Base-by-base conservation (phyloP, 1,139 yeast genomes). In the Yueomyces sp. region DNA sequence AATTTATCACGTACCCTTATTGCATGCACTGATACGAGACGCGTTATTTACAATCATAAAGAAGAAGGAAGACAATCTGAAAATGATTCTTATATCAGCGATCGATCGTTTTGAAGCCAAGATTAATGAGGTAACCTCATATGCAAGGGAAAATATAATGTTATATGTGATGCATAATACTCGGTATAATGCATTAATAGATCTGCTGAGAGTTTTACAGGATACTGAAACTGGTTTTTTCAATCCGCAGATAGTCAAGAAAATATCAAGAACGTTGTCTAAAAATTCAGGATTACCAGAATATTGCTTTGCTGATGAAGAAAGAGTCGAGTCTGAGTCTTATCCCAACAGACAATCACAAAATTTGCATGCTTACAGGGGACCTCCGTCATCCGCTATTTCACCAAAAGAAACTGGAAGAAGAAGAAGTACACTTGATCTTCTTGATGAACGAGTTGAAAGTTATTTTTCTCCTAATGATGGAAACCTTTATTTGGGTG, bases 41-140 rank as follows among this genome's bases (percentile, higher is more conserved):
- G 78, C 78, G 0, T 62, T 82, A 44, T 81, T 76, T 58, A 81
- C 83, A 1, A 72, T 81, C 9, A 70, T 82, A 48, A 83, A 84
- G 1, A 68, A 78, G 34, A 42, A 42, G 19, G 44, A 42, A 39
- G 39, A 39, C 4, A 38, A 31, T 32, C 36, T 41, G n/a, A 33
- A 33, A n/a, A 6, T n/a, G 8, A 4, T 33, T 6, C 19, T 33
- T 4, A 33, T 9, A 33, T 33, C 35, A 9, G n/a, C 8, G 4
- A 6, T 33, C 5, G 5, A n/a, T 2, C 6, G n/a, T 11, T 33
- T 9, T 33, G 5, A 33, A 11, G n/a, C n/a, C 4, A 4, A 11
- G n/a, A 11, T 33, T 9, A 6, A 5, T 9, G n/a, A 33, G 5
- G n/a, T 11, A 9, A 11, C 8, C n/a, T 11, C 8, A 4, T 4